A percentile compares a stretch with the other conserved stretches of the same genome.
Evolutionary conservation across 192 early-diverging fungal genomes (phyloP).

Genomic region (Coemansia sp.): DNA sequence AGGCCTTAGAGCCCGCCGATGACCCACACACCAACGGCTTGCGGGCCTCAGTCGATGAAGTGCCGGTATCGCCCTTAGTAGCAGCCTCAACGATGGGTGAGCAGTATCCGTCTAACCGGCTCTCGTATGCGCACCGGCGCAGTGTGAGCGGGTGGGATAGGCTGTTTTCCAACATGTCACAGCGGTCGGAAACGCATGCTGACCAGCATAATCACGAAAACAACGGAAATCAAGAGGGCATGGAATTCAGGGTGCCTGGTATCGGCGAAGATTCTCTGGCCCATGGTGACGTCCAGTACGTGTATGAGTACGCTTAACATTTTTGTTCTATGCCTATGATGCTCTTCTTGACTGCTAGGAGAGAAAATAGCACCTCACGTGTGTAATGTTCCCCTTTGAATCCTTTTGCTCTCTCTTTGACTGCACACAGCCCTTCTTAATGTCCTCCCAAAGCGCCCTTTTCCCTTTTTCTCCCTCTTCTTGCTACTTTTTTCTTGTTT

Average conservation of each 20-base stretch:
- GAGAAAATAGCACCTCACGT: not conserved
- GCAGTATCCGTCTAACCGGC: constrained; percentile 26
- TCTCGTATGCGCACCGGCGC: constrained; percentile 48
- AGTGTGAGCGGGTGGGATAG: constrained; percentile 52
- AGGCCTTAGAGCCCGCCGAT: not conserved
- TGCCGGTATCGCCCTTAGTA: constrained; percentile 26
- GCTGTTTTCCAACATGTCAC: constrained; percentile 39
- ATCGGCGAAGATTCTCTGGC: constrained; percentile 43
- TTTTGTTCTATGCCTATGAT: constrained; percentile 1
- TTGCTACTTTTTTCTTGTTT: not conserved
- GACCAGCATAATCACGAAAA: constrained; percentile 17
- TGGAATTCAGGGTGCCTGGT: constrained; percentile 33
- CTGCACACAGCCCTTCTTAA: not conserved
- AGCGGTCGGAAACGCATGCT: constrained; percentile 25
- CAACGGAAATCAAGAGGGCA: not conserved
- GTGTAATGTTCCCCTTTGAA: not conserved
- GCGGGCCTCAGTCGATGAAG: not conserved
- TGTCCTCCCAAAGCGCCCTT: not conserved
- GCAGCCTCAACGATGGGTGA: constrained; percentile 27
- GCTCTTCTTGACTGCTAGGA: not conserved
- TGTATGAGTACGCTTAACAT: constrained; percentile 44
- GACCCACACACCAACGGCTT: not conserved
- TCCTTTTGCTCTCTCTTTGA: not conserved
- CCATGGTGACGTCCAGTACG: constrained; percentile 54
- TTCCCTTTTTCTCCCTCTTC: not conserved